A percentile compares a stretch with the other conserved stretches of the same genome.
Evolutionary conservation across 306 rosid species (phyloP).

Genomic region (Cucumis melo): DNA sequence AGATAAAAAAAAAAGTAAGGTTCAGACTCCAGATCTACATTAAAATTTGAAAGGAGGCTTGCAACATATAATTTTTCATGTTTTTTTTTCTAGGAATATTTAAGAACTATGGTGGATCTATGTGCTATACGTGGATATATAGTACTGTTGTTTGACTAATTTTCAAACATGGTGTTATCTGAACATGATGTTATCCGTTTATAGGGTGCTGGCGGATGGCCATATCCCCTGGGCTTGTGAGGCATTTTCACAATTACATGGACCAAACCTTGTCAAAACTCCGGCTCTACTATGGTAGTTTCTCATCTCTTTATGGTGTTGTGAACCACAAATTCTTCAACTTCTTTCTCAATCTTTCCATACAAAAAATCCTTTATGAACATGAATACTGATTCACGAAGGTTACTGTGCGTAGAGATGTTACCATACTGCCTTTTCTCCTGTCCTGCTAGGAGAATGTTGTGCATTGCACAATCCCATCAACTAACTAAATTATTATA

Average conservation of each 20-base stretch:
- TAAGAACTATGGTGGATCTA: not conserved
- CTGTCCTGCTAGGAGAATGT: not conserved
- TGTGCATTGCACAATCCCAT: not conserved
- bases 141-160: not conserved
- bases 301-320: not conserved
- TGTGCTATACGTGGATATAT: not conserved
- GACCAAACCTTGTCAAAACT: constrained; percentile 28
- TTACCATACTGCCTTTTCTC: not conserved
- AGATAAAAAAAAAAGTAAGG: not conserved
- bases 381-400: not conserved
- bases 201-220: constrained; percentile 69
- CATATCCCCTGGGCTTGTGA: constrained; percentile 80
- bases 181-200: constrained; percentile 7
- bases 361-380: not conserved
- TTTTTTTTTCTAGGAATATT: not conserved
- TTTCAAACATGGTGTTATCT: not conserved
- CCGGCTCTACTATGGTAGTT: constrained; percentile 42
- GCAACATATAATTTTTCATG: not conserved
- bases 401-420: not conserved
- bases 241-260: constrained; percentile 56
- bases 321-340: not conserved
- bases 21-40: not conserved
- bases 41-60: not conserved
- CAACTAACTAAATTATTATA: not conserved
- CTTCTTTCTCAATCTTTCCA: not conserved